These are phyloP conservation scores for Venturia carpophila DNA, from an alignment of 2,329 filamentous ascomycete species.

Conservation along the genomic window DNA sequence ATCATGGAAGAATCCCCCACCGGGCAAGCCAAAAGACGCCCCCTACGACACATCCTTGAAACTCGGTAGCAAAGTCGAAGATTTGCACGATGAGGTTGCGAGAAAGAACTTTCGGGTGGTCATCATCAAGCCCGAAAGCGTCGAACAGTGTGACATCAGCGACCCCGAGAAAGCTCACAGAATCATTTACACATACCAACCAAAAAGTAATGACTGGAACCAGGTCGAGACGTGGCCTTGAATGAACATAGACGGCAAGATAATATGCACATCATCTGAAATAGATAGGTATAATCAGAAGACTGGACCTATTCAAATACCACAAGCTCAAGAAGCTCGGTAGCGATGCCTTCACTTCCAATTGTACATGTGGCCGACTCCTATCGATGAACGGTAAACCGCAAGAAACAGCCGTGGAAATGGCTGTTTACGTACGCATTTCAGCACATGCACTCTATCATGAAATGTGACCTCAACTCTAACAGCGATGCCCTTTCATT, in stretches of 20 bases:
- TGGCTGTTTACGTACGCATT: too few species aligned
- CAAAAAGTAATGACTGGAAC: constrained; percentile 24
- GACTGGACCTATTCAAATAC: too few species aligned
- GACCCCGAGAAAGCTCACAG: constrained; percentile 56
- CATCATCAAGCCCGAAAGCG: constrained; percentile 71
- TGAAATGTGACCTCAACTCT: too few species aligned
- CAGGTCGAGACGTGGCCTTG: constrained; percentile 61
- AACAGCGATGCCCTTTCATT: too few species aligned
- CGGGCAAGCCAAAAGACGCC: constrained; percentile 39
- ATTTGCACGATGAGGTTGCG: constrained; percentile 62
- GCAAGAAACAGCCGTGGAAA: too few species aligned
- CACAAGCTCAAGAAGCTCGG: too few species aligned
- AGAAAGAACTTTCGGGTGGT: constrained; percentile 76
- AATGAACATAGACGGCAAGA: constrained; percentile 18
- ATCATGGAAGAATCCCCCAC: constrained; percentile 55
- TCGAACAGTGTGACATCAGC: constrained; percentile 66
- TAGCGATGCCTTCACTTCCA: too few species aligned
- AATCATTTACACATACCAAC: constrained; percentile 57
- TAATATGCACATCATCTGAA: background rate
- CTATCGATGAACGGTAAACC: too few species aligned
- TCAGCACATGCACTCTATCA: too few species aligned
- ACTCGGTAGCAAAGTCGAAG: constrained; percentile 57
- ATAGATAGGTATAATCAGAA: too few species aligned
- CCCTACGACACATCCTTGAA: constrained; percentile 32
- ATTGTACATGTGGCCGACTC: too few species aligned